Conservation (phyloP, 2,329 filamentous ascomycete genomes). For the Colletotrichum liaoningense region DNA sequence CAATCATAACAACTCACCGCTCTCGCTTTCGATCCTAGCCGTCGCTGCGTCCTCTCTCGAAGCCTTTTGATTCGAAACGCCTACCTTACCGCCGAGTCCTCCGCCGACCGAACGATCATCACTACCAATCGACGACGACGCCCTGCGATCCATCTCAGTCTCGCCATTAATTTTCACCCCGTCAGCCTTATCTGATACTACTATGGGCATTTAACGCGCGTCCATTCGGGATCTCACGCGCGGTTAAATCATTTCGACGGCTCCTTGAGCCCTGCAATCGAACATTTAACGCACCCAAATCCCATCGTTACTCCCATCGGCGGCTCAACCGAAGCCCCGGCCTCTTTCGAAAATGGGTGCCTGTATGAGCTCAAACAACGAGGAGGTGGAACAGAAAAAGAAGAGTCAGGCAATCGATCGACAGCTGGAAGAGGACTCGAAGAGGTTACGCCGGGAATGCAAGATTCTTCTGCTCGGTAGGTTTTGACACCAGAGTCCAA, state of each 20-base stretch:
- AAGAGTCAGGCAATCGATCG: slow-evolving; percentile 96
- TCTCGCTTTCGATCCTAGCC: neutral
- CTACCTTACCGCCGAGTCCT: slow-evolving; percentile 20
- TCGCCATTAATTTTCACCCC: neutral
- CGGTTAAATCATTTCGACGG: neutral
- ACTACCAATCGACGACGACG: neutral
- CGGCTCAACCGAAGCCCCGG: slow-evolving; percentile 1
- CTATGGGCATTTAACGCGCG: slow-evolving; percentile 35
- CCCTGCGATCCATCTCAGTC: neutral
- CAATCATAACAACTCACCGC: neutral
- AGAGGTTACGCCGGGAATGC: slow-evolving; percentile 94
- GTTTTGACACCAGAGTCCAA: slow-evolving; percentile 41
- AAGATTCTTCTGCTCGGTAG: slow-evolving; percentile 96
- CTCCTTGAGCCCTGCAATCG: slow-evolving; percentile 6
- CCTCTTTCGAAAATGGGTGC: slow-evolving; percentile 77
- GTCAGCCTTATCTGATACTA: neutral
- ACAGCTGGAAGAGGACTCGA: slow-evolving; percentile 93
- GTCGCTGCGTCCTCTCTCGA: neutral
- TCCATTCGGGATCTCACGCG: neutral
- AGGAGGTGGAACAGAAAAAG: slow-evolving; percentile 94
- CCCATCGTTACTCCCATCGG: neutral
- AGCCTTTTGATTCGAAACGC: slow-evolving; percentile 1
- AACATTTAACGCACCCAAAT: neutral
- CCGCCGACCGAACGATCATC: slow-evolving; percentile 8
- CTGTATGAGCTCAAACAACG: slow-evolving; percentile 90